Evolutionary conservation across 2,329 filamentous ascomycete species (phyloP).

Genomic region (Pseudocercospora macadamiae): DNA sequence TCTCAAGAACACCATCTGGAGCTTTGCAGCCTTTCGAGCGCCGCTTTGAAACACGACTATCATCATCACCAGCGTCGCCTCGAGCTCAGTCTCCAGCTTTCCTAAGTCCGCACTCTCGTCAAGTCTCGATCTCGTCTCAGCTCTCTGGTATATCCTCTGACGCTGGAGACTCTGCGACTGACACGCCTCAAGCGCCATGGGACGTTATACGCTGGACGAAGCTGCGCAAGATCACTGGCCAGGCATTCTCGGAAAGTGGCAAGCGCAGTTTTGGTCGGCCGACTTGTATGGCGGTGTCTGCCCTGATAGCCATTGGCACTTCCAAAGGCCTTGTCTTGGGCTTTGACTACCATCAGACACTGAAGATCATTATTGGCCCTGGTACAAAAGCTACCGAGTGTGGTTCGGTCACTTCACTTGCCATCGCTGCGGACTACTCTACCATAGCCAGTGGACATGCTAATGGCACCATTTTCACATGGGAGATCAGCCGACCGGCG

Average conservation of each 20-base stretch:
- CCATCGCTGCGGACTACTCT: conserved; percentile 90
- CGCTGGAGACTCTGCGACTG: conserved; percentile 52
- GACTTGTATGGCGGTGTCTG: conserved; percentile 86
- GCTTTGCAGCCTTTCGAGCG: conserved; percentile 92
- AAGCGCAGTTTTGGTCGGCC: conserved; percentile 90
- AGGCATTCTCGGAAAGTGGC: conserved; percentile 89
- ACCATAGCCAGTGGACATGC: conserved; percentile 89
- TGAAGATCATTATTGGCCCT: conserved; percentile 91
- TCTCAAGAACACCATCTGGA: conserved; percentile 70
- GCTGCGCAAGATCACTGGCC: conserved; percentile 81
- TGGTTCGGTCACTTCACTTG: conserved; percentile 81
- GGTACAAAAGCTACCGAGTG: conserved; percentile 94
- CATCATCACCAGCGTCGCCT: conserved; percentile 65
- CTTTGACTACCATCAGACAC: conserved; percentile 95
- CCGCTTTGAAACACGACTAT: conserved; percentile 86
- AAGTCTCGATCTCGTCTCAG: conserved; percentile 45
- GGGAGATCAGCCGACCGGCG: conserved; percentile 83
- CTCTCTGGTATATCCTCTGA: conserved; percentile 72
- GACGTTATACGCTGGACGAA: conserved; percentile 97
- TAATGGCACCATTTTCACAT: conserved; percentile 91
- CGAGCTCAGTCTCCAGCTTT: conserved; percentile 78
- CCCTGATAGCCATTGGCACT: conserved; percentile 86
- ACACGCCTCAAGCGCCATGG: conserved; percentile 77
- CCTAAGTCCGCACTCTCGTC: conserved; percentile 74
- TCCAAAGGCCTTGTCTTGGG: conserved; percentile 92